These are phyloP conservation scores for Ricinus communis DNA, from an alignment of 345 rosid species.

Conservation along the genomic window DNA sequence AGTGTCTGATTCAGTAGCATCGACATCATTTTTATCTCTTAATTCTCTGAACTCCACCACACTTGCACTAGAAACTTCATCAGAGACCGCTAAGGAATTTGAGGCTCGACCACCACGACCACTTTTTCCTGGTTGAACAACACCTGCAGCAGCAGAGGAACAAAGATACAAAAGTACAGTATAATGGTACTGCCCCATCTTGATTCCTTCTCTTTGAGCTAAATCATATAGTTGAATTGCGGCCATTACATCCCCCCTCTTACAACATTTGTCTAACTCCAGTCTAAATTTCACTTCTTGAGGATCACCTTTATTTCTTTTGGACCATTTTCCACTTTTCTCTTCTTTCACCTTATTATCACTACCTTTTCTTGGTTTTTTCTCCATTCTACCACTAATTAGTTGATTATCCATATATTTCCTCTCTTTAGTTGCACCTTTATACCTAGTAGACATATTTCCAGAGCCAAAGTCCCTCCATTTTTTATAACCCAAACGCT, in stretches of 20 bases:
- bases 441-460: constrained; percentile 21
- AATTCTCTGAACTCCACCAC: constrained; percentile 9
- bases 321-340: constrained; percentile 23
- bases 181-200: constrained; percentile 54
- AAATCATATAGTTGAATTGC: constrained; percentile 52
- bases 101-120: constrained; percentile 39
- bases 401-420: constrained; percentile 4
- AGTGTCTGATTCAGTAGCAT: constrained; percentile 7
- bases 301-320: constrained; percentile 32
- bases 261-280: constrained; percentile 59
- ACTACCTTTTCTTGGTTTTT: constrained; percentile 11
- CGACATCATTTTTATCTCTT: constrained; percentile 9
- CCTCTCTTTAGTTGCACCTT: not conserved
- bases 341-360: constrained; percentile 19
- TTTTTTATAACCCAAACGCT: constrained; percentile 14
- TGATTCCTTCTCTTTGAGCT: constrained; percentile 42
- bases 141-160: constrained; percentile 68
- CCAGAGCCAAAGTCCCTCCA: constrained; percentile 24
- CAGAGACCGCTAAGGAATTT: constrained; percentile 22
- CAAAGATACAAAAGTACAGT: constrained; percentile 57
- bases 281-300: constrained; percentile 27
- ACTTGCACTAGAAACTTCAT: constrained; percentile 16
- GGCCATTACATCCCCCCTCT: constrained; percentile 55
- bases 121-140: constrained; percentile 64
- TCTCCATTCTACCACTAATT: constrained; percentile 12